Conservation (phyloP, 768 basidiomycete species). For the Brasilioporus rufonigricans region DNA sequence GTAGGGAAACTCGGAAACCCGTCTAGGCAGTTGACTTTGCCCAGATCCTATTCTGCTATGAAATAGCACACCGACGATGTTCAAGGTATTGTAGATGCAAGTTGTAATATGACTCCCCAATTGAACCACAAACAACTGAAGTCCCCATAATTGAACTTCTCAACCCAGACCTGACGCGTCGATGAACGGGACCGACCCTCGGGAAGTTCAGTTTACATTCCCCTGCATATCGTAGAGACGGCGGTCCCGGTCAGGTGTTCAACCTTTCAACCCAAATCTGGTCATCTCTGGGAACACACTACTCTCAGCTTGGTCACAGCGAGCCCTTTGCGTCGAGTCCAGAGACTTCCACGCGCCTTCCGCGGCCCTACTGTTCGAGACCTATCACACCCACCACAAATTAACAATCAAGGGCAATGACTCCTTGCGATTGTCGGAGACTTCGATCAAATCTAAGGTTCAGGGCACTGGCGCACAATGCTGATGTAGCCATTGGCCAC, state of each 20-base stretch:
- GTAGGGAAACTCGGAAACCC: too few species aligned
- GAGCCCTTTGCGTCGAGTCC: background rate
- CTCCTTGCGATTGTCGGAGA: conserved; percentile 9
- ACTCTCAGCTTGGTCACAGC: background rate
- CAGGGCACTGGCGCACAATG: conserved; percentile 9
- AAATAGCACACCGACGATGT: too few species aligned
- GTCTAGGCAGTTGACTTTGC: too few species aligned
- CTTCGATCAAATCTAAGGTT: conserved; percentile 9
- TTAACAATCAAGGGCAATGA: conserved; percentile 7
- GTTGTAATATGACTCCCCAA: too few species aligned
- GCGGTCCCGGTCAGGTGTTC: background rate
- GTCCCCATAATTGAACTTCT: too few species aligned
- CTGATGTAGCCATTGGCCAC: background rate
- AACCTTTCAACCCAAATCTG: background rate
- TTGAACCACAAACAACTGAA: too few species aligned
- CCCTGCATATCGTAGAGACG: background rate
- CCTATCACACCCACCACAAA: background rate
- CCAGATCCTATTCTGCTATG: too few species aligned
- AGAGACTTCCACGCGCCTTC: background rate
- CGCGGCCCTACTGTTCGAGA: background rate
- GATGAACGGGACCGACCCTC: background rate
- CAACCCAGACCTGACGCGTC: background rate
- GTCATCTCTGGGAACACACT: background rate
- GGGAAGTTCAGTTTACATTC: background rate
- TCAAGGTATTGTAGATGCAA: too few species aligned